Evolutionary conservation across 768 basidiomycete species (phyloP), one percentile per base, ranked within the genome.

Genomic region (Mycena rosella): DNA sequence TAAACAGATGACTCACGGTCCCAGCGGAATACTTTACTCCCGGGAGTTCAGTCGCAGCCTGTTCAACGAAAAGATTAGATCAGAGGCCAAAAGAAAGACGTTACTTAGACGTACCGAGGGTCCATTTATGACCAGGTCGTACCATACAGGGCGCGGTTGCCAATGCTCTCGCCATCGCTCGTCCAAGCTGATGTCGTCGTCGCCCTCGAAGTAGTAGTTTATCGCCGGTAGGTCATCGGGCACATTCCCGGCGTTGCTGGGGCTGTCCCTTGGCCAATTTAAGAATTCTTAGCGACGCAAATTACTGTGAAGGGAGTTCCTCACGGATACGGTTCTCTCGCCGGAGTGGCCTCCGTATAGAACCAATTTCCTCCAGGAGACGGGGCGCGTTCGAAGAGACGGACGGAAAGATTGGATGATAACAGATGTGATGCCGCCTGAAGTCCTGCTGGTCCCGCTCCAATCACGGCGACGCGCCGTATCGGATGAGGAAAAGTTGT

Each of bases 341-440:
- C 67, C 5, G 72, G 73, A 0, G 66, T 53, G 20, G 65, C 59
- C 13, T 74, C 70, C 1, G 72, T 67, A 49, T 69, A 72, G 30
- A 72, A 68, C 73, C 72, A 74, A 38, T 67, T 72, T 4, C 72
- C 73, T 8, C 73, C 73, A 5, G 73, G 73, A 72, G 64, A 5
- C 71, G 71, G n/a, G 14, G 73, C 68, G n/a, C 67, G 71, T 13
- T 74, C 73, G 53, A 72, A 74, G 3, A 72, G 64, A 5, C 71
- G 71, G n/a, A 74, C 72, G 22, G 55, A 60, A 18, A 74, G 42
- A 29, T 68, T 65, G 0, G 45, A 24, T 1, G 40, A 38, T 1
- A 49, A n/a, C 2, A 74, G 56, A 13, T 54, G 24, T 18, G 68
- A 59, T 2, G 71, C 71, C 6, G 73, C 70, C 42, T 70, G 70